Evolutionary conservation across 140 eudicot species (phyloP).

Genomic region (Anethum foeniculum): DNA sequence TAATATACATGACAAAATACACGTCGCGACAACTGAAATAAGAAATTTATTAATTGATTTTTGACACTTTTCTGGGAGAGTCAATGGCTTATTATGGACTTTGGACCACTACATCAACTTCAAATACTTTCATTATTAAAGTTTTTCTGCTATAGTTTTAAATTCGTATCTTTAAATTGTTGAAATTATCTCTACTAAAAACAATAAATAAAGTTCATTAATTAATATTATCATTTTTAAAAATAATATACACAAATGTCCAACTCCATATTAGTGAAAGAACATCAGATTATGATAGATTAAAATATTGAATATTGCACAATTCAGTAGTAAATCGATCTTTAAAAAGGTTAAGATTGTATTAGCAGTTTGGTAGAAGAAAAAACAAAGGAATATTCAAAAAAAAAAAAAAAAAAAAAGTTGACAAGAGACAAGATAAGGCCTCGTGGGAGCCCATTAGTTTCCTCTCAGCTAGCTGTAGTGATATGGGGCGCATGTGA

Average conservation of each 20-base stretch:
- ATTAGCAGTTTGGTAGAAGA: not conserved
- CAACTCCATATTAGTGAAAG: not conserved
- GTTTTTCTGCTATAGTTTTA: not conserved
- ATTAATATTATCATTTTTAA: too few species aligned
- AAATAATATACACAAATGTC: too few species aligned
- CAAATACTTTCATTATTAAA: not conserved
- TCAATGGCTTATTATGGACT: not conserved
- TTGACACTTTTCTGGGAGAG: not conserved
- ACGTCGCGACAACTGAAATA: not conserved
- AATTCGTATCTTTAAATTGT: too few species aligned
- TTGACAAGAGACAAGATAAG: not conserved
- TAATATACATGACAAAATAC: not conserved
- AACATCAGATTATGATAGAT: not conserved
- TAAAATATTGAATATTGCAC: not conserved
- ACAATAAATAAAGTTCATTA: too few species aligned
- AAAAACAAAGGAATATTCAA: not conserved
- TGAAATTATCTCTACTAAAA: too few species aligned
- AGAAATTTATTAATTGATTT: not conserved
- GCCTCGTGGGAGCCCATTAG: constrained; percentile 9
- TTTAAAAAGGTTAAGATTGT: not conserved
- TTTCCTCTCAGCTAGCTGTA: constrained; percentile 7
- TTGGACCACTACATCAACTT: not conserved
- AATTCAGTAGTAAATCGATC: not conserved
- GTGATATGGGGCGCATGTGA: constrained; percentile 11
- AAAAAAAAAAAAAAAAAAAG: not conserved